Base-by-base conservation (phyloP, 192 early-diverging fungal species). In the Borealophlyctis nickersoniae region DNA sequence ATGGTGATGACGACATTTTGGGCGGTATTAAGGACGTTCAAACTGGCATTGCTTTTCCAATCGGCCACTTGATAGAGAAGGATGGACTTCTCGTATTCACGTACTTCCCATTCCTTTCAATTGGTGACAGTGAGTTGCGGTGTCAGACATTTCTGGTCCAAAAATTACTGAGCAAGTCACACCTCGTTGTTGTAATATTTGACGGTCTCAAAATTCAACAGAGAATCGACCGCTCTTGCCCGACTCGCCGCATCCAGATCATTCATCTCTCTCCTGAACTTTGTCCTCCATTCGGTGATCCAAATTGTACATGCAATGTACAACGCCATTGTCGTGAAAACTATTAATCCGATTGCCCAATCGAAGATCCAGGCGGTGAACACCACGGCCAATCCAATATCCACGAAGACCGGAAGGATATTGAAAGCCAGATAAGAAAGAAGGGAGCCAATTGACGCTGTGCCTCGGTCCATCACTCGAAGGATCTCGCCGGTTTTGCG, bases 141-240 rank as follows among this genome's bases (percentile, higher is more conserved):
- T 45, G 19, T 45, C 39, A 7, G 19, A 45, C 9, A 19, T 13
- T 45, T 13, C 9, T 7, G 19, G 19, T 45, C 39, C 7, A 19
- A 19, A 45, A 45, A 7, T 13, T 7, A 13, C 7, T 7, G 39
- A 45, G 39, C 19, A 45, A 19, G 7, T 19, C 39, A 45, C 19
- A 45, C 60, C 76, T 97, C 95, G 39, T 89, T 90, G 64, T 88
- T 88, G 77, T 95, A 97, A 71, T 98, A 97, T 74, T 99, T 99
- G 70, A 99, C 96, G 1, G 96, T 99, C 73, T 99, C 96, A 83
- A 96, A 96, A 75, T 99, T 99, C 50, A 96, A 79, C 56, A 98
- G 72, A 49, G 93, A 96, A 69, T 98, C 96, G 2, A 96, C 94
- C 5, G 79, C 72, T 29, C 63, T 54, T 4, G 91, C 84, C 54